phyloP scores from a whole-genome alignment of 2,329 filamentous ascomycete genomes.

The Penicillium janthinellum region DNA sequence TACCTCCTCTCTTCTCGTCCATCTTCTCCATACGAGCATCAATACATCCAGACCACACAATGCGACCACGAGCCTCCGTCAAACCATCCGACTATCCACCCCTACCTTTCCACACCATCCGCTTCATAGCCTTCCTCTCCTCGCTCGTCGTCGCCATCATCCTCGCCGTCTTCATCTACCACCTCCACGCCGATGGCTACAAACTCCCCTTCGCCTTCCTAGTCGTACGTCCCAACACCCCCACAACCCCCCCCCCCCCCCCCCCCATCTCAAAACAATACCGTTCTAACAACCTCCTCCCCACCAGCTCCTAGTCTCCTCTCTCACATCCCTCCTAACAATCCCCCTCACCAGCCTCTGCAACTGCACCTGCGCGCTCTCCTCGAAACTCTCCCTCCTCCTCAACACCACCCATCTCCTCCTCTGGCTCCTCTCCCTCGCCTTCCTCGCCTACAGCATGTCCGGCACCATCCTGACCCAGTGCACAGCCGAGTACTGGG shows the following conservation, averaged over 20 bases:
- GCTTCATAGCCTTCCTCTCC: constrained; percentile 50
- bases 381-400: constrained; percentile 53
- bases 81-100: constrained; percentile 45
- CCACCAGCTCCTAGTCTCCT: constrained; percentile 53
- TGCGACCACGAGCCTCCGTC: constrained; percentile 34
- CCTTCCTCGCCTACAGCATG: constrained; percentile 57
- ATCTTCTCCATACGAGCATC: not conserved
- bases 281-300: not conserved
- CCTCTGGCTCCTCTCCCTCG: constrained; percentile 56
- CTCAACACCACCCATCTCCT: constrained; percentile 53
- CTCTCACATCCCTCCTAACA: constrained; percentile 55
- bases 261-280: no score
- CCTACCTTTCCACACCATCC: constrained; percentile 44
- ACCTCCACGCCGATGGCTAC: constrained; percentile 55
- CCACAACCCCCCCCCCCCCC: not conserved
- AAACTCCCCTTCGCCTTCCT: constrained; percentile 62
- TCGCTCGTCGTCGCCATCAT: constrained; percentile 57
- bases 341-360: constrained; percentile 52
- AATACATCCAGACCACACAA: constrained; percentile 17
- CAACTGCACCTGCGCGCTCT: constrained; percentile 56
- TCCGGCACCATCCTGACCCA: constrained; percentile 54
- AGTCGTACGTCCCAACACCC: constrained; percentile 47
- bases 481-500: constrained; percentile 56
- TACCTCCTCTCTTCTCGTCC: not conserved
- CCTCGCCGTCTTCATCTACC: constrained; percentile 58